Base-by-base conservation (phyloP, 73 alveolate species). In the Paramecium primaurelia region DNA sequence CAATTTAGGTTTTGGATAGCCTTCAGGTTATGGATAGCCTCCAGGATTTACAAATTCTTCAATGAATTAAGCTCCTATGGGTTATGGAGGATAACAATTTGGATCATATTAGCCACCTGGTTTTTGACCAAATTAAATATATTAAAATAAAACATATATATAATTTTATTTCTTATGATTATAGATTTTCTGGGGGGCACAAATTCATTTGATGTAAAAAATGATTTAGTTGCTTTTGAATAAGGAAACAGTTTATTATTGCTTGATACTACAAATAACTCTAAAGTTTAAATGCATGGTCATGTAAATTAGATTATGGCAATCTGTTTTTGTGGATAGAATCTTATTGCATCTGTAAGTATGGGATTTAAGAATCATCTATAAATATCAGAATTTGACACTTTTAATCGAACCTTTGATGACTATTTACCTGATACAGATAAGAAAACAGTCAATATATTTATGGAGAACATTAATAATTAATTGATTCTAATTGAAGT, bases 191-290 rank as follows among this genome's bases (percentile, higher is more conserved):
- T 75, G 4, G 88, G 88, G 11, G 88, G 88, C 20, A 42, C 60
- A n/a, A 30, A 34, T 42, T 30, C 58, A 11, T 75, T 30, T 42
- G 88, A 30, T 36, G 38, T 75, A 30, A 36, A 75, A 42, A 42
- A 75, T 37, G 88, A 75, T 75, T 25, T 75, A 36, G 88, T 75
- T 38, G 88, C 59, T 22, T 75, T 75, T 75, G 88, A 75, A 75
- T 75, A 75, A 37, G 88, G 88, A 36, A 75, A 75, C 47, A 38
- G 68, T 75, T 36, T 75, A 36, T 20, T 75, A 25, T 38, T 75
- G 38, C 18, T 75, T 10, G 88, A 75, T 42, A 75, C 88, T 75
- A 42, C 47, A 30, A 38, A 75, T 36, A 75, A 75, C 36, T 30
- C 88, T 12, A 75, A 75, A 75, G 60, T 75, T 38, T 30, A 75